Evolutionary conservation across 2,329 filamentous ascomycete species (phyloP).

Genomic region (Apiospora hydei): DNA sequence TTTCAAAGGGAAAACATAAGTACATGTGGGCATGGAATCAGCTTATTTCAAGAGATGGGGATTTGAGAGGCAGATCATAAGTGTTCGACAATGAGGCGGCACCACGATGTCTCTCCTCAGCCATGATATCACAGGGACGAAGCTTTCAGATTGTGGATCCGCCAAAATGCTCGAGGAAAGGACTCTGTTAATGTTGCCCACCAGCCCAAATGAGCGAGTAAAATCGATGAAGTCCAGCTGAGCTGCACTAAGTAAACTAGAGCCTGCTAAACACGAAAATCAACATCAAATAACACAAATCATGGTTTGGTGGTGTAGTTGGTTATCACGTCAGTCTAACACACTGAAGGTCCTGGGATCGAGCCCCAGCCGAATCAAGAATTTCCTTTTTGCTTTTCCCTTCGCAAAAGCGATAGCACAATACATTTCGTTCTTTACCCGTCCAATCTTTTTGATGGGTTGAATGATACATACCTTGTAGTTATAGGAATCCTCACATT

Average conservation of each 20-base stretch:
- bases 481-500: neutral
- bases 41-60: too few species aligned
- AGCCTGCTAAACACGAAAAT: neutral
- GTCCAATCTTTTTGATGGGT: neutral
- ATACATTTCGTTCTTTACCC: neutral
- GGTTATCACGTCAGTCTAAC: constrained; percentile 59
- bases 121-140: neutral
- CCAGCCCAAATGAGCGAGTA: neutral
- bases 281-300: neutral
- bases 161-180: too few species aligned
- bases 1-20: too few species aligned
- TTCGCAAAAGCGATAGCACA: neutral
- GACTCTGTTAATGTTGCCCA: neutral
- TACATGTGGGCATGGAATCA: too few species aligned
- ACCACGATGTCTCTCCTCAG: too few species aligned
- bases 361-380: constrained; percentile 33
- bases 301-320: constrained; percentile 45
- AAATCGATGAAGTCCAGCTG: neutral
- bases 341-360: constrained; percentile 48
- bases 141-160: neutral
- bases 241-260: neutral
- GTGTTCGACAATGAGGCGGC: neutral
- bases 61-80: neutral
- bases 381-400: neutral
- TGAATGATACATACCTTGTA: neutral